phyloP scores from a whole-genome alignment of 176 grass and related monocot genomes.

The Panicum miliaceum region DNA sequence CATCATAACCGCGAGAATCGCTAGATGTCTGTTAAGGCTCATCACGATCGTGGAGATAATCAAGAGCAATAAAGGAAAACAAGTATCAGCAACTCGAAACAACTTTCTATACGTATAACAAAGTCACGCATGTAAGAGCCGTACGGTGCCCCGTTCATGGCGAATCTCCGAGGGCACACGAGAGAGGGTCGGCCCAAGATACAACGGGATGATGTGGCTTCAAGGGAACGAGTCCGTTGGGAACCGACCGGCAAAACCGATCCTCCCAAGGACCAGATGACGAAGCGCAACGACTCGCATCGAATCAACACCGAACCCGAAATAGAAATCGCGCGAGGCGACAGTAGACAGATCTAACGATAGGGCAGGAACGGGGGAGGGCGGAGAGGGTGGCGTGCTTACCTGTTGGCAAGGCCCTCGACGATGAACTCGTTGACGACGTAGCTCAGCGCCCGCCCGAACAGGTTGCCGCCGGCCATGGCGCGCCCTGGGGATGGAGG shows the following conservation, averaged over 20 bases:
- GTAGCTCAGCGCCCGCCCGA: slow-evolving; percentile 68
- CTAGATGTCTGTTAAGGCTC: slow-evolving; percentile 56
- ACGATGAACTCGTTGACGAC: slow-evolving; percentile 70
- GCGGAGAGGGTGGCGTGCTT: slow-evolving; percentile 30
- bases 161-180: neutral
- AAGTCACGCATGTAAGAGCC: slow-evolving; percentile 52
- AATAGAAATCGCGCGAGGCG: neutral
- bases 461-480: slow-evolving; percentile 71
- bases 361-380: neutral
- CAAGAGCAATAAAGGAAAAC: neutral
- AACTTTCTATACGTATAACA: neutral
- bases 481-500: neutral
- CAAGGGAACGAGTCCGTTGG: slow-evolving; percentile 67
- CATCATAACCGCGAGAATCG: slow-evolving; percentile 60
- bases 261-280: slow-evolving; percentile 68
- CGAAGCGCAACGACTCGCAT: slow-evolving; percentile 37
- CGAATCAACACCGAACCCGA: neutral
- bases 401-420: slow-evolving; percentile 80
- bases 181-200: slow-evolving; percentile 38
- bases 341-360: neutral
- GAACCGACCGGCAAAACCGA: slow-evolving; percentile 37
- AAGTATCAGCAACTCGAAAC: neutral
- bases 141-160: slow-evolving; percentile 16
- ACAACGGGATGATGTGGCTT: slow-evolving; percentile 58
- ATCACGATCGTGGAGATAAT: slow-evolving; percentile 14